A percentile compares a stretch with the other conserved stretches of the same genome.
Evolutionary conservation across 805 yeast species (phyloP).

Genomic region (Zygosaccharomyces bailii): DNA sequence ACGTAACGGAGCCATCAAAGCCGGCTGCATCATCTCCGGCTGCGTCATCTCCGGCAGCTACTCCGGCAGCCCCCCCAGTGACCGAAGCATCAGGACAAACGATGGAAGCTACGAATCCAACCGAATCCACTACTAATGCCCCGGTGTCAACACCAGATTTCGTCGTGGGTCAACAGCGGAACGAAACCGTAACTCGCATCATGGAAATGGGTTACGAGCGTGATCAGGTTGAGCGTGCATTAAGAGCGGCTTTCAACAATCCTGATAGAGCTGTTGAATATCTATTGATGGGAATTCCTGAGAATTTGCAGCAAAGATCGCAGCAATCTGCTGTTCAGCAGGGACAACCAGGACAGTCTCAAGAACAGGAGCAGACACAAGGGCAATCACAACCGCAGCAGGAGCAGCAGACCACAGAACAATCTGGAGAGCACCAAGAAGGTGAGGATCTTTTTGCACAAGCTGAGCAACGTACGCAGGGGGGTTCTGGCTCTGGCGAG

Average conservation of each 20-base stretch:
- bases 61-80: conserved; percentile 17
- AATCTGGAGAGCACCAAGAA: conserved; percentile 15
- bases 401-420: conserved; percentile 22
- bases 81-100: conserved; percentile 21
- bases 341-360: conserved; percentile 13
- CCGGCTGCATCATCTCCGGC: conserved; percentile 20
- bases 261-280: conserved; percentile 98
- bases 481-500: conserved; percentile 28
- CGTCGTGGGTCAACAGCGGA: conserved; percentile 75
- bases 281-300: conserved; percentile 85
- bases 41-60: conserved; percentile 16
- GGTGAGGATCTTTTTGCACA: conserved; percentile 42
- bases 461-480: conserved; percentile 40
- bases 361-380: conserved; percentile 14
- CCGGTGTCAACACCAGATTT: conserved; percentile 49
- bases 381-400: conserved; percentile 16
- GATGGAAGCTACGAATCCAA: conserved; percentile 18
- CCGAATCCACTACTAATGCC: conserved; percentile 21
- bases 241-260: conserved; percentile 93
- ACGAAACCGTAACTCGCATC: conserved; percentile 73
- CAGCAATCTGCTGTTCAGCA: conserved; percentile 35
- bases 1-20: conserved; percentile 27
- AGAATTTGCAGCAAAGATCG: conserved; percentile 41
- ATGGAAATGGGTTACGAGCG: conserved; percentile 96
- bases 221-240: conserved; percentile 80